Conservation (phyloP, 2,329 filamentous ascomycete genomes). For the Pseudocercospora eumusae region DNA sequence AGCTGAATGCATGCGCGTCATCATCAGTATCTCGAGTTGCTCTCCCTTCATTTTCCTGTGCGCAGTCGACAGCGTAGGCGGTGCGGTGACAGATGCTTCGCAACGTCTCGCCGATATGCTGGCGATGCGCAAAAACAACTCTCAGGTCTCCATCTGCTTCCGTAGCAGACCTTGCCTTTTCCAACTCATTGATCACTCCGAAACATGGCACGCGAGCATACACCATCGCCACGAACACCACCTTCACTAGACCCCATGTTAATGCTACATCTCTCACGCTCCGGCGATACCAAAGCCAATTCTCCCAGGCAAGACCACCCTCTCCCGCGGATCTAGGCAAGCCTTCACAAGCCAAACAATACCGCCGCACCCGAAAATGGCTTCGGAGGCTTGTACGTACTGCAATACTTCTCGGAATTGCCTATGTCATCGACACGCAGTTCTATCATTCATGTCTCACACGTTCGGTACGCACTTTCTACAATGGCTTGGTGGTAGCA, state of each 20-base stretch:
- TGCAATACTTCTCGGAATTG: slow-evolving; percentile 58
- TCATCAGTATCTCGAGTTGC: slow-evolving; percentile 1
- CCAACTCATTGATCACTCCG: background rate
- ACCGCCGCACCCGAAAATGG: slow-evolving; percentile 71
- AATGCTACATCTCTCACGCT: slow-evolving; percentile 3
- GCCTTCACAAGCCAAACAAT: slow-evolving; percentile 69
- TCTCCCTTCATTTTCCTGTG: background rate
- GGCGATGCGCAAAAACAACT: slow-evolving; percentile 37
- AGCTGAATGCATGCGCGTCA: slow-evolving; percentile 3
- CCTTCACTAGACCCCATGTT: background rate
- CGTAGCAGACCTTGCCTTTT: slow-evolving; percentile 29
- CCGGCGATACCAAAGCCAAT: slow-evolving; percentile 39
- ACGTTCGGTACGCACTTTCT: slow-evolving; percentile 80
- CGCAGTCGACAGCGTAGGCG: slow-evolving; percentile 12
- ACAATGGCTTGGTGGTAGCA: slow-evolving; percentile 74
- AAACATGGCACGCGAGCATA: slow-evolving; percentile 19
- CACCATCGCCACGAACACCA: slow-evolving; percentile 1
- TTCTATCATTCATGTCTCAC: slow-evolving; percentile 77
- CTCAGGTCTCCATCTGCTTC: slow-evolving; percentile 29
- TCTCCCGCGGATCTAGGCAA: slow-evolving; percentile 76
- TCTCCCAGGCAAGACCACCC: slow-evolving; percentile 61
- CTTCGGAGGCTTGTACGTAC: slow-evolving; percentile 69
- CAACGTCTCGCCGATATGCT: slow-evolving; percentile 34
- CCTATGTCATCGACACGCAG: slow-evolving; percentile 70
- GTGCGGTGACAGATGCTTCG: slow-evolving; percentile 29